These are phyloP conservation scores for Aspergillus caelatus DNA, from an alignment of 2,329 filamentous ascomycete genomes.

Conservation along the genomic window DNA sequence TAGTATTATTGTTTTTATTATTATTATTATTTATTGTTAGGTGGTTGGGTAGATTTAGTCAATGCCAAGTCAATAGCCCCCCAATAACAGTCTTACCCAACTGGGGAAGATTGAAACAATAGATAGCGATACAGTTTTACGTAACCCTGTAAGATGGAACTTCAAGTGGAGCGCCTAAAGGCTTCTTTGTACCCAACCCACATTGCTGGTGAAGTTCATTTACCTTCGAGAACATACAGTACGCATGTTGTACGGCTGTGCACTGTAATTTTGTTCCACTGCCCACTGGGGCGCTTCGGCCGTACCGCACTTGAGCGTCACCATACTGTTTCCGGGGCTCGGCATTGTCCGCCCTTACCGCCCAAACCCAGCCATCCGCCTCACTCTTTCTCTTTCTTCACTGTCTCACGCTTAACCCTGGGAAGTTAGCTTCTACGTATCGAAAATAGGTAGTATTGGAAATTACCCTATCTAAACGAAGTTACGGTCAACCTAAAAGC, in stretches of 20 bases:
- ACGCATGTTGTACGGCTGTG: not conserved
- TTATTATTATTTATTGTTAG: not conserved
- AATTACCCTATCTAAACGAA: not conserved
- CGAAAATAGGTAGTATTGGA: conserved; percentile 1
- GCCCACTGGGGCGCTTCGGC: not conserved
- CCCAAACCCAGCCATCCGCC: conserved; percentile 11
- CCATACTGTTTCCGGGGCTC: conserved; percentile 7
- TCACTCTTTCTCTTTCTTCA: conserved; percentile 7
- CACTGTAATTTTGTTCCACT: not conserved
- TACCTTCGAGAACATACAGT: conserved; percentile 12
- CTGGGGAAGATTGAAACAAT: not conserved
- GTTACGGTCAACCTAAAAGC: conserved; percentile 4
- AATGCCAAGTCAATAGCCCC: not conserved
- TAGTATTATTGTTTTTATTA: not conserved
- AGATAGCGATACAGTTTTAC: not conserved
- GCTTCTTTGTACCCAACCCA: conserved; percentile 3
- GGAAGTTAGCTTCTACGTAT: not conserved
- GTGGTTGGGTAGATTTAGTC: not conserved
- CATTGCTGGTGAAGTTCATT: not conserved
- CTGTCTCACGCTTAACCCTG: not conserved
- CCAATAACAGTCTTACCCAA: not conserved
- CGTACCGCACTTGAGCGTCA: conserved; percentile 5
- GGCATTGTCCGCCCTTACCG: conserved; percentile 13
- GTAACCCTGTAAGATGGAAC: not conserved
- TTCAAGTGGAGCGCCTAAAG: not conserved